phyloP scores from a whole-genome alignment of 345 rosid genomes.

The Hibiscus syriacus region DNA sequence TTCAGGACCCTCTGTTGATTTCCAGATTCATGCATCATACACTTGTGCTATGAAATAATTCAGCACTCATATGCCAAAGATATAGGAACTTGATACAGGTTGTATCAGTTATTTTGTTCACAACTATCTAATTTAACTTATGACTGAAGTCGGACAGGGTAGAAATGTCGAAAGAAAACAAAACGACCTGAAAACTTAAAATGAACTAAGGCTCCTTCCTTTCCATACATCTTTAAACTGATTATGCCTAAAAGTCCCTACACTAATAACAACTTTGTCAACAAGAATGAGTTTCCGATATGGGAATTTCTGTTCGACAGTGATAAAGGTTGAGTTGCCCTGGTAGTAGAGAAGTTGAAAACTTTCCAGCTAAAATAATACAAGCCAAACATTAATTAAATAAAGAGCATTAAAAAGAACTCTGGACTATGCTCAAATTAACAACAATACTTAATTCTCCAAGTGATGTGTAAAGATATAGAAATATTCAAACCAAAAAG shows the following conservation, averaged over 20 bases:
- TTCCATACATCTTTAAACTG: slow-evolving; percentile 26
- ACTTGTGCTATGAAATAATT: too few relatives aligned
- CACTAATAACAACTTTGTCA: slow-evolving; percentile 28
- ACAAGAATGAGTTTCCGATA: slow-evolving; percentile 23
- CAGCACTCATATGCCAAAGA: too few relatives aligned
- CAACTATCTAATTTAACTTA: neutral
- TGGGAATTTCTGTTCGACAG: slow-evolving; percentile 25
- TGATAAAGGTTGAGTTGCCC: slow-evolving; percentile 27
- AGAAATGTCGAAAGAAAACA: slow-evolving; percentile 2
- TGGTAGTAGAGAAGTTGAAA: too few relatives aligned
- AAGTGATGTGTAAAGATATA: neutral
- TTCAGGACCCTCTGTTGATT: neutral
- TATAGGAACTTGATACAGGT: slow-evolving; percentile 2
- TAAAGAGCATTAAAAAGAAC: slow-evolving; percentile 1
- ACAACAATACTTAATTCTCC: neutral
- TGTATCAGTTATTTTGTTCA: neutral
- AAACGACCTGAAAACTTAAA: slow-evolving; percentile 12
- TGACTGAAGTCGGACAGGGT: neutral
- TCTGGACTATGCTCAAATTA: slow-evolving; percentile 1
- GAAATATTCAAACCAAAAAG: neutral
- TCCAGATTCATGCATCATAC: too few relatives aligned
- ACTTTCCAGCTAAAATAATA: slow-evolving; percentile 13
- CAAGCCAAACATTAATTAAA: slow-evolving; percentile 4
- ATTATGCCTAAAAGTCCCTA: slow-evolving; percentile 33
- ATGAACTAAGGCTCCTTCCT: slow-evolving; percentile 10